Evolutionary conservation across 2,329 filamentous ascomycete species (phyloP).

Genomic region (Trichoderma guizhouense): DNA sequence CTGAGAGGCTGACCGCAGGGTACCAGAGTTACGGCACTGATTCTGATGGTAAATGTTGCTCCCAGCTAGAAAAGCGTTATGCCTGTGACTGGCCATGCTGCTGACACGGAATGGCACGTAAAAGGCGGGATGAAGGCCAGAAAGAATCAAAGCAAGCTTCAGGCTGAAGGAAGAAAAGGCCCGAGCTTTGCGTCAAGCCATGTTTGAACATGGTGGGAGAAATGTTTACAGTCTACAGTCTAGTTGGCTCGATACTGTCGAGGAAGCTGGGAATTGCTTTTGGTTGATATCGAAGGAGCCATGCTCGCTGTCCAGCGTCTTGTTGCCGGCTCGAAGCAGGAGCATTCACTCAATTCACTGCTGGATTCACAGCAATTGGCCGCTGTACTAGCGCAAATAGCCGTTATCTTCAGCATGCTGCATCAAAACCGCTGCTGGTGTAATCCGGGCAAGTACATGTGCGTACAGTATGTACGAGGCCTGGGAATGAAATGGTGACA

Average conservation of each 20-base stretch:
- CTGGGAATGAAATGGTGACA: background rate
- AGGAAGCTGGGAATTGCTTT: background rate
- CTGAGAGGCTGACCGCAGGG: background rate
- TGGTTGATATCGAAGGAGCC: background rate
- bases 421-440: background rate
- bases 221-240: background rate
- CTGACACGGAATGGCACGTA: background rate
- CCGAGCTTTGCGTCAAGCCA: background rate
- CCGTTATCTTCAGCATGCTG: background rate
- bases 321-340: background rate
- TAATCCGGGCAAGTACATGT: background rate
- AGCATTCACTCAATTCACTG: background rate
- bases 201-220: background rate
- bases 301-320: background rate
- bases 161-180: background rate
- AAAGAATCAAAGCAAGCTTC: slow-evolving; percentile 15
- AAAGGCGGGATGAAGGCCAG: background rate
- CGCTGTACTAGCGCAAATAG: background rate
- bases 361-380: background rate
- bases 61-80: background rate
- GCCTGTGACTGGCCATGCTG: slow-evolving; percentile 7
- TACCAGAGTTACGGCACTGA: background rate
- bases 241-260: background rate
- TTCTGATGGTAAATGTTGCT: background rate
- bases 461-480: background rate